Evolutionary conservation across 768 basidiomycete species (phyloP).

Genomic region (Hericium coralloides): DNA sequence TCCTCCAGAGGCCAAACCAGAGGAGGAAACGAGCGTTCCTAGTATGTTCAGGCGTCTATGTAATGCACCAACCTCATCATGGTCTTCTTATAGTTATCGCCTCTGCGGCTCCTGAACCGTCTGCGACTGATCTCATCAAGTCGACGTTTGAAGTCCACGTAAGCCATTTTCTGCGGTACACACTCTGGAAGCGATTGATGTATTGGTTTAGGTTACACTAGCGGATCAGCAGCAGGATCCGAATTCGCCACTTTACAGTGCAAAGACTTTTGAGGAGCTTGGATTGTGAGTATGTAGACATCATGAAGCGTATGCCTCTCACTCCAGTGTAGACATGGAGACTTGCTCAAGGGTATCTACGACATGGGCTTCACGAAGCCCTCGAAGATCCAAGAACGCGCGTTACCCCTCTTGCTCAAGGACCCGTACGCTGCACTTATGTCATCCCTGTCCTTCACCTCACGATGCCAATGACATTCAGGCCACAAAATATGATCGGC

Average conservation of each 20-base stretch:
- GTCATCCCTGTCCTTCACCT: not conserved
- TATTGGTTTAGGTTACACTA: constrained; percentile 66
- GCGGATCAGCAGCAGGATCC: constrained; percentile 95
- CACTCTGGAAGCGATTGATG: not conserved
- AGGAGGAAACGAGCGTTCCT: constrained; percentile 1
- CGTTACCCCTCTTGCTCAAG: constrained; percentile 79
- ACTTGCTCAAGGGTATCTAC: constrained; percentile 90
- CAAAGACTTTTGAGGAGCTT: constrained; percentile 91
- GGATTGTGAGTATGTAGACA: constrained; percentile 75
- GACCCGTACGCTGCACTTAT: constrained; percentile 61
- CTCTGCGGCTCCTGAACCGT: not conserved
- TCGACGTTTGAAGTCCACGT: constrained; percentile 82
- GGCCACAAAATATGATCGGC: constrained; percentile 98
- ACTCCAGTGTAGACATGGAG: constrained; percentile 49
- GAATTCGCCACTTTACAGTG: constrained; percentile 91
- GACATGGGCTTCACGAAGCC: constrained; percentile 96
- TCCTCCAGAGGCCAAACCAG: not conserved
- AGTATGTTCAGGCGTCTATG: not conserved
- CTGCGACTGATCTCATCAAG: constrained; percentile 56
- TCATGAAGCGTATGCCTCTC: constrained; percentile 36
- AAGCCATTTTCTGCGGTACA: constrained; percentile 18
- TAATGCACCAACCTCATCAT: not conserved
- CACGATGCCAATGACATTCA: constrained; percentile 24
- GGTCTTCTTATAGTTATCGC: no score
- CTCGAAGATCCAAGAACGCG: constrained; percentile 97